A percentile compares a stretch with the other conserved stretches of the same genome.
phyloP scores from a whole-genome alignment of 2,329 filamentous ascomycete species.

The Xylariomycetidae sp. region DNA sequence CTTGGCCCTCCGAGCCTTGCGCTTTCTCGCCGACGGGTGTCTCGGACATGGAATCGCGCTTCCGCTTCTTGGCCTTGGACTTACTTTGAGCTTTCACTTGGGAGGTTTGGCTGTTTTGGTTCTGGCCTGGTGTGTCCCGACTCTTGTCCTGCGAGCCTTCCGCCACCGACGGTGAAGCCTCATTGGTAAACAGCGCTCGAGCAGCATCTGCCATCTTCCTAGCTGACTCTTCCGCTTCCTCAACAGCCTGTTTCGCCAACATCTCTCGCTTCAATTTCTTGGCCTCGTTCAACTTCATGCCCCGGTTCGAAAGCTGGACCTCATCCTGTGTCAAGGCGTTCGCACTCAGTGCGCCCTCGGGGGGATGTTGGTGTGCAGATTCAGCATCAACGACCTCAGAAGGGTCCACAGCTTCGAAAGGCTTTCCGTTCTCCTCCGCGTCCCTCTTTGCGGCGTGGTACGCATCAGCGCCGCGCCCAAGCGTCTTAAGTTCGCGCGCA shows the following conservation, averaged over 20 bases:
- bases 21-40: constrained; percentile 25
- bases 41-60: constrained; percentile 34
- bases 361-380: constrained; percentile 46
- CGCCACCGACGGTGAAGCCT: constrained; percentile 27
- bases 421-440: constrained; percentile 59
- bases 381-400: constrained; percentile 40
- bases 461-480: constrained; percentile 61
- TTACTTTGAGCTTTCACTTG: constrained; percentile 20
- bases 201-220: constrained; percentile 46
- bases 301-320: constrained; percentile 60
- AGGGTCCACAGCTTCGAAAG: constrained; percentile 46
- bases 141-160: constrained; percentile 25
- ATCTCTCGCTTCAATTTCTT: constrained; percentile 68
- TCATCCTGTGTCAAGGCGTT: constrained; percentile 54
- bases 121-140: constrained; percentile 19
- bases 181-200: constrained; percentile 35
- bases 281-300: constrained; percentile 73
- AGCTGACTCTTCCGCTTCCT: constrained; percentile 54
- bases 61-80: constrained; percentile 35
- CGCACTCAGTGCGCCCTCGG: constrained; percentile 54
- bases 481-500: constrained; percentile 64
- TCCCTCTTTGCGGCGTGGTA: constrained; percentile 56
- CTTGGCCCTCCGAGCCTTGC: constrained; percentile 16
- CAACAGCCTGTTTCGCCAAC: constrained; percentile 53
- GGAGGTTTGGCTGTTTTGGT: constrained; percentile 24